Base-by-base conservation (phyloP, 768 basidiomycete species). In the Naganishia onofrii region DNA sequence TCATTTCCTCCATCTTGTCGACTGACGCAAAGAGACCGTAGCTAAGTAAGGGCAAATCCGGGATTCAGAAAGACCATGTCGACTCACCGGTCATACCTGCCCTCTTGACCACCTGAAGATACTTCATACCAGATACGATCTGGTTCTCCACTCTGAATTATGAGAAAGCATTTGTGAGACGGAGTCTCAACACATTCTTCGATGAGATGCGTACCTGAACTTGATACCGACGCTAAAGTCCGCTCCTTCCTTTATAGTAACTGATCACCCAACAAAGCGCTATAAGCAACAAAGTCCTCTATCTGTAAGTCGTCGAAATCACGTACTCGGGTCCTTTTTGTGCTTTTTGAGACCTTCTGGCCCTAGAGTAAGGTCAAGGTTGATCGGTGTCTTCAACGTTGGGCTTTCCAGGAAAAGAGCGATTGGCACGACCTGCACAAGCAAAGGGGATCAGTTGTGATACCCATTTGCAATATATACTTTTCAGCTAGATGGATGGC, bases 1-100 rank as follows among this genome's bases (percentile, higher is more conserved):
- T 85, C 95, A 98, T 97, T 75, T 74, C 86, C 78, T 94, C 92
- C 75, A 91, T 79, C 80, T 90, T 95, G 82, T 95, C 95, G 76
- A 95, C 93, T 93, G 76, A 13, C 31, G 8, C 46, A 38, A 13
- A 2, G 9, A 34, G 23, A 51, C 23, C 7, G 21, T 7, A 26
- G n/a, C n/a, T 51, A n/a, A n/a, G n/a, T n/a, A 21, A 3, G 55
- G 67, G 68, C 53, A 53, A 44, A 65, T 56, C 29, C 17, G 21
- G 32, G 29, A 17, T 36, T 44, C n/a, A 3, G 29, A 5, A 10
- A 6, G 8, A 66, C 48, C 42, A 21, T 67, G n/a, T 6, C 12
- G 34, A 74, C 73, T 72, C 73, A 92, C 93, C 90, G 81, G 83
- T 88, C 38, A 94, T 36, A 9, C 90, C 88, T 3, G 87, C 81